Percentiles rank a stretch among this genome's conserved stretches.
phyloP scores from a whole-genome alignment of 768 basidiomycete genomes.

The Trametes meyenii region DNA sequence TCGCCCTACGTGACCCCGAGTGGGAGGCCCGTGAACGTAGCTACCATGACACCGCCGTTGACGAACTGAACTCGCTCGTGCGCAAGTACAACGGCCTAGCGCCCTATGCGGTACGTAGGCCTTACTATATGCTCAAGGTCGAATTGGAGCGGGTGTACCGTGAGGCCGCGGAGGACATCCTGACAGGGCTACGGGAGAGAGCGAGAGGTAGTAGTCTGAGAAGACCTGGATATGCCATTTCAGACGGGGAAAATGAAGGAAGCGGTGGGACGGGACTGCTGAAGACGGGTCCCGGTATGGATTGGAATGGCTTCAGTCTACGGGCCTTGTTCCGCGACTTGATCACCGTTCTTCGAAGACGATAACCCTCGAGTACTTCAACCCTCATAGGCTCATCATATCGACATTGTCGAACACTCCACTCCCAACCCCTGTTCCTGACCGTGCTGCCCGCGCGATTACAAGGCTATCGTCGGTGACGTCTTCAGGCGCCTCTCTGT shows the following conservation, averaged over 20 bases:
- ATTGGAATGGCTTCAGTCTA: slow-evolving; percentile 26
- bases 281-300: slow-evolving; percentile 1
- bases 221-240: neutral
- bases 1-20: slow-evolving; percentile 56
- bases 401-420: neutral
- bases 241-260: slow-evolving; percentile 20
- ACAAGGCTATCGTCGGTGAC: no score
- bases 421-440: no score
- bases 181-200: slow-evolving; percentile 41
- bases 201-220: slow-evolving; percentile 10
- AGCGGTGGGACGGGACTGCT: neutral
- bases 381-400: no score
- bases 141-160: slow-evolving; percentile 63
- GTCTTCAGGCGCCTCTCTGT: no score
- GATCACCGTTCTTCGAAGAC: slow-evolving; percentile 27
- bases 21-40: slow-evolving; percentile 71
- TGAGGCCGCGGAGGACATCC: slow-evolving; percentile 55
- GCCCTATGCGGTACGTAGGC: slow-evolving; percentile 73
- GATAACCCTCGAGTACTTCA: slow-evolving; percentile 8
- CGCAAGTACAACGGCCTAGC: slow-evolving; percentile 81
- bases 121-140: slow-evolving; percentile 54
- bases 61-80: slow-evolving; percentile 73
- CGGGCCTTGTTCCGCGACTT: slow-evolving; percentile 35
- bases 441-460: no score
- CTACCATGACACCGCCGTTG: slow-evolving; percentile 71